phyloP scores from a whole-genome alignment of 768 basidiomycete species.

The Mycena sanguinolenta region DNA sequence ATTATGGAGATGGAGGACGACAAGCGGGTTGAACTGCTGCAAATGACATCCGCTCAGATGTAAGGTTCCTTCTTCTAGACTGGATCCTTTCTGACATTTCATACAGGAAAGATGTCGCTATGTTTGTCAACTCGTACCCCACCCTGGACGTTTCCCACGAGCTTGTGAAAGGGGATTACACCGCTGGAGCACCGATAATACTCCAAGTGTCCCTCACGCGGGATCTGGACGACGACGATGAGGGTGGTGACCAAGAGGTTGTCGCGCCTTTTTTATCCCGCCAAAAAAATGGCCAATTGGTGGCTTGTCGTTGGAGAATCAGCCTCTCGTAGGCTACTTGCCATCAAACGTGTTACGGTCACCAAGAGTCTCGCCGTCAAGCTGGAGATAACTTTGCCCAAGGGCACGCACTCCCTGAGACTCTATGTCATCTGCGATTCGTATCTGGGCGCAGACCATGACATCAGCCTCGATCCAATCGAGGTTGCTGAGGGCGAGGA shows the following conservation, averaged over 20 bases:
- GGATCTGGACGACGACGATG: slow-evolving; percentile 86
- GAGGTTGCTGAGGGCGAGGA: slow-evolving; percentile 94
- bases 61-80: slow-evolving; percentile 54
- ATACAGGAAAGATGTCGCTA: slow-evolving; percentile 91
- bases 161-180: slow-evolving; percentile 89
- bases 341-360: slow-evolving; percentile 92
- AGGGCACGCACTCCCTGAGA: slow-evolving; percentile 86
- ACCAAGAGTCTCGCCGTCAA: slow-evolving; percentile 87
- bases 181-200: slow-evolving; percentile 85
- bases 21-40: slow-evolving; percentile 81
- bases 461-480: slow-evolving; percentile 84
- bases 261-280: slow-evolving; percentile 96
- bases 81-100: slow-evolving; percentile 33
- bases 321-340: slow-evolving; percentile 81
- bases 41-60: slow-evolving; percentile 91
- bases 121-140: slow-evolving; percentile 96
- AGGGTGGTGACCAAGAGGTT: slow-evolving; percentile 81
- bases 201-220: slow-evolving; percentile 84
- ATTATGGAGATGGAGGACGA: slow-evolving; percentile 99
- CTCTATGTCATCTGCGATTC: slow-evolving; percentile 94
- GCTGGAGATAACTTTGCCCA: slow-evolving; percentile 89
- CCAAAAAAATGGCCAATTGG: slow-evolving; percentile 94
- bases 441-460: slow-evolving; percentile 93
- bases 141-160: slow-evolving; percentile 93
- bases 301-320: slow-evolving; percentile 97